Conservation (phyloP, 2,329 filamentous ascomycete species). For the Aspergillus tubingensis region DNA sequence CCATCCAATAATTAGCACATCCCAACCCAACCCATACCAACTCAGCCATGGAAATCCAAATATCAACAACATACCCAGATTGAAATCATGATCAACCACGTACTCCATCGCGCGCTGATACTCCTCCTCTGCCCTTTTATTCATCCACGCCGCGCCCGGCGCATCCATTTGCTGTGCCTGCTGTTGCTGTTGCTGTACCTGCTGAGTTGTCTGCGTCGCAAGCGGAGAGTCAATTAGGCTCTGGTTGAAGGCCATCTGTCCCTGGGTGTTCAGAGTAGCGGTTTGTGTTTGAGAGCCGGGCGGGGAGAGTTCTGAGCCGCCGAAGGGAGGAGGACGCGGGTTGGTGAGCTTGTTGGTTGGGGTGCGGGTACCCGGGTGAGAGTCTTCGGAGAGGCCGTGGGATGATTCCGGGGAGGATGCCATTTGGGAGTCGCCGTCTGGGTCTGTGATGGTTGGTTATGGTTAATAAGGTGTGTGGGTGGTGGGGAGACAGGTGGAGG, state of each 20-base stretch:
- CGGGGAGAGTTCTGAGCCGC: constrained; percentile 54
- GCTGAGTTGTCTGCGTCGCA: background rate
- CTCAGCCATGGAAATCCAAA: background rate
- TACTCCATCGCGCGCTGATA: constrained; percentile 52
- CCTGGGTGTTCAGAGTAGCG: constrained; percentile 1
- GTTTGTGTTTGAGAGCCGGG: constrained; percentile 52
- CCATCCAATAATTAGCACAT: background rate
- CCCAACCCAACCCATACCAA: background rate
- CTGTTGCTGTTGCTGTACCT: constrained; percentile 12
- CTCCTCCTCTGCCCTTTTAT: constrained; percentile 60
- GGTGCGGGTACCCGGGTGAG: constrained; percentile 44
- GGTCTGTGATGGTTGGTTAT: constrained; percentile 38
- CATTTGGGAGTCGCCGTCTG: constrained; percentile 60
- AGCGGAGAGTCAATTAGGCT: background rate
- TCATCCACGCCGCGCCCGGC: constrained; percentile 57
- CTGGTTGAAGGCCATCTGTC: background rate
- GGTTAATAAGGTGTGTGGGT: background rate
- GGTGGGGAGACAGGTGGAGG: background rate
- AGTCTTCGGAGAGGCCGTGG: constrained; percentile 41
- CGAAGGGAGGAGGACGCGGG: constrained; percentile 21
- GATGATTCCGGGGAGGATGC: constrained; percentile 49
- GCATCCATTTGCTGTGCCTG: constrained; percentile 23
- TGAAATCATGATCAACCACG: constrained; percentile 57
- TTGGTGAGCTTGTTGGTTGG: constrained; percentile 38
- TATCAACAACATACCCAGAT: constrained; percentile 42